Evolutionary conservation across 1,139 yeast genomes (phyloP).

Genomic region (Candida smagusa): DNA sequence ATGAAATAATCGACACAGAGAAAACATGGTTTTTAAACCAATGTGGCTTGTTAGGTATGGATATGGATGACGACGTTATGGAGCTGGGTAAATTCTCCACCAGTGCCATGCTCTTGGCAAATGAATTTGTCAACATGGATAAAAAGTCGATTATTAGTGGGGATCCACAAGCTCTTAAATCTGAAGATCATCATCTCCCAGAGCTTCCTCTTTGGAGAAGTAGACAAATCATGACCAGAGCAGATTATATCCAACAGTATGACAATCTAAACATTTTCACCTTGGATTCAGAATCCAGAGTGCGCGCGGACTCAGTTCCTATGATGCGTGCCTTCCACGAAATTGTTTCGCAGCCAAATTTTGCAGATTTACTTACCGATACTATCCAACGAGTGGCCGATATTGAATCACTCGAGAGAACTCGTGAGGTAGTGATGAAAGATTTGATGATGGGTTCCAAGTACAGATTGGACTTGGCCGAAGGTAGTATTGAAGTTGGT

Average conservation of each 20-base stretch:
- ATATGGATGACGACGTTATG: slow-evolving; percentile 89
- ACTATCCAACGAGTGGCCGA: slow-evolving; percentile 72
- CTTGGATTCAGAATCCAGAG: slow-evolving; percentile 70
- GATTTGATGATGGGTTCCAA: slow-evolving; percentile 59
- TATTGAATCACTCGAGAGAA: slow-evolving; percentile 76
- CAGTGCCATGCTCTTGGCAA: slow-evolving; percentile 73
- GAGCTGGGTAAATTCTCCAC: slow-evolving; percentile 77
- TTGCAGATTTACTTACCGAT: slow-evolving; percentile 64
- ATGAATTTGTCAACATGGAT: slow-evolving; percentile 71
- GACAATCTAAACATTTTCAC: slow-evolving; percentile 79
- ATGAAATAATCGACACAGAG: slow-evolving; percentile 70
- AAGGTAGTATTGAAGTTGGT: slow-evolving; percentile 11
- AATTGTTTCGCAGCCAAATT: slow-evolving; percentile 68
- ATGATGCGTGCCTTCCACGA: slow-evolving; percentile 91
- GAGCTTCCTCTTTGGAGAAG: slow-evolving; percentile 82
- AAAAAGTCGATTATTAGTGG: slow-evolving; percentile 30
- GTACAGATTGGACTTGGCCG: slow-evolving; percentile 24
- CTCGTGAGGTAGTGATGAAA: slow-evolving; percentile 74
- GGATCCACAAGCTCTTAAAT: slow-evolving; percentile 12
- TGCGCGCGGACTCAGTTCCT: slow-evolving; percentile 78
- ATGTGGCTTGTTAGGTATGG: slow-evolving; percentile 72
- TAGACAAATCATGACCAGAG: slow-evolving; percentile 79
- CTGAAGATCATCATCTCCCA: slow-evolving; percentile 56
- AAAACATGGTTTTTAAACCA: slow-evolving; percentile 85
- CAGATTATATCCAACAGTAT: slow-evolving; percentile 72